Base-by-base conservation (phyloP, 1,139 yeast genomes). In the Geotrichum histeridarum region DNA sequence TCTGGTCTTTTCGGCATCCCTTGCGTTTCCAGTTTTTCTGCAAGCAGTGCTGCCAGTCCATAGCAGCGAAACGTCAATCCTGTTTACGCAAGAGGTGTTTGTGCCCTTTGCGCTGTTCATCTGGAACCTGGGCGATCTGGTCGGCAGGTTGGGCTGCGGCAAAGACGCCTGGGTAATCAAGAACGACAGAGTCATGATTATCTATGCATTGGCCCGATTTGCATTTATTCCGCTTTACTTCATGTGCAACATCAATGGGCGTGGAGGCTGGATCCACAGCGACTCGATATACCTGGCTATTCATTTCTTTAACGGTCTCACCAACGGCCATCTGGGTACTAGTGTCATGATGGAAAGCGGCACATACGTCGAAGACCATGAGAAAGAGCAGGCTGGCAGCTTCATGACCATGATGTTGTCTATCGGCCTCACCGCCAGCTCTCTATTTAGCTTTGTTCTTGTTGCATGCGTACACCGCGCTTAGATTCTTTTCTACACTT, bases 361-460 rank as follows among this genome's bases (percentile, higher is more conserved):
- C 3, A 78, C 76, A 37, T 74, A 72, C 17, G 77, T 74, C 5
- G 74, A 75, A 9, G 86, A 81, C 43, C 78, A 79, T 17, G 95
- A 88, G 65, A 84, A 83, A 67, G 91, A 87, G 60, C 96, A 96
- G 0, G 96, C 98, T 0, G 96, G 97, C 39, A 97, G 97, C 4
- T 86, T 90, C 68, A 86, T 95, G 55, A 82, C 89, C 1, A 81
- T 89, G 15, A 81, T 86, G 60, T 76, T 89, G 53, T 84, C 91
- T 55, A 64, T 81, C 17, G 96, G 96, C 0, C 75, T 90, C 54
- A 83, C 94, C 0, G 74, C 78, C 2, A 97, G 98, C 2, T 83
- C 95, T 59, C 64, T 90, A 0, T 68, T 85, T 51, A 84, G 95
- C 64, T 88, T 88, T 65, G 65, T 81, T 0, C 76, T 87, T 55